Evolutionary conservation across 2,329 filamentous ascomycete species (phyloP), one percentile per base, ranked within the genome.

Genomic region (Purpureocillium takamizusanense): DNA sequence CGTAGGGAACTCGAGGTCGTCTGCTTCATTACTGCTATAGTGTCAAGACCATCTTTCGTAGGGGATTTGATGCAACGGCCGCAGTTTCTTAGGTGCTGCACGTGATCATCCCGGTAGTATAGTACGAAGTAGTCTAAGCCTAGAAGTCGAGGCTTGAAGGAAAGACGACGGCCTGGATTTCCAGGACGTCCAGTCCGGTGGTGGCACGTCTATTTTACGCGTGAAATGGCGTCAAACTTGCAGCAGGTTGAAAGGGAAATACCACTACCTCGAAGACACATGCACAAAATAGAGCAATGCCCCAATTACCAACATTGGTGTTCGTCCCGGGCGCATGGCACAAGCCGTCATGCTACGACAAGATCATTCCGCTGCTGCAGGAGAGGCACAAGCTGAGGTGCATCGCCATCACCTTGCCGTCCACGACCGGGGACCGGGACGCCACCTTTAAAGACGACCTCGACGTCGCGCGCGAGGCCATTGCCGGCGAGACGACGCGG

Each of bases 311-410:
- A 6, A 55, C 51, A 1, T 37, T 73, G 1, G 42, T 74, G 39
- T 60, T 74, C 15, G 55, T 74, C 1, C 67, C 60, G 2, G 69
- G 69, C 5, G 58, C 66, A 18, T 72, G 70, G 69, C 70, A 74
- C 40, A 47, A 42, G 5, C 50, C 65, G 1, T 53, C 46, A 11
- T 62, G 52, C 42, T 69, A 61, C 51, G 42, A 52, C 40, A 57
- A 57, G 31, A 38, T 68, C 38, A 53, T 51, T 11, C 47, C 54
- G 1, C 42, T 57, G 18, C 49, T 70, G 21, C 42, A 59, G 37
- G 37, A 47, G n/a, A 42, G 59, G 6, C 10, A 25, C 21, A 41
- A 53, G 18, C 50, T 60, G 31, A 56, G 49, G 40, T 64, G 60
- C 41, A 42, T 60, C 34, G 12, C 54, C 2, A 49, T 69, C 13